These are phyloP conservation scores for Orychophragmus violaceus DNA, from an alignment of 345 rosid genomes.

Conservation along the genomic window DNA sequence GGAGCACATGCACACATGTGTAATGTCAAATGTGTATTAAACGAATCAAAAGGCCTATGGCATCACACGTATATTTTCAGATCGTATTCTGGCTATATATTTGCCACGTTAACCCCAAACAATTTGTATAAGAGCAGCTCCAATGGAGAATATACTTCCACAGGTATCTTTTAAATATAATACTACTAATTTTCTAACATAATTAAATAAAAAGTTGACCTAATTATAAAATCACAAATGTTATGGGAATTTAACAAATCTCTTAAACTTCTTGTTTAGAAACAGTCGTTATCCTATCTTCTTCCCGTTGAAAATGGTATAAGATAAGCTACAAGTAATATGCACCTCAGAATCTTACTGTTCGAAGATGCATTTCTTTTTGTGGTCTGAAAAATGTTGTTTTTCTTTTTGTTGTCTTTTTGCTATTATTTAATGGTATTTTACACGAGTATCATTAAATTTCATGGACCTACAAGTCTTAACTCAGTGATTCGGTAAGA, in stretches of 20 bases:
- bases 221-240: too few species aligned
- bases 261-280: too few species aligned
- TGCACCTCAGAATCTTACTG: slow-evolving; percentile 7
- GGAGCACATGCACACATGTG: not conserved
- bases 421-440: not conserved
- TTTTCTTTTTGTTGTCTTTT: not conserved
- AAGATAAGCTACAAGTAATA: not conserved
- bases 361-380: not conserved
- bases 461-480: too few species aligned
- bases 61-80: not conserved
- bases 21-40: not conserved
- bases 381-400: not conserved
- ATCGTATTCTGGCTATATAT: not conserved
- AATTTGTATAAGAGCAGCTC: not conserved
- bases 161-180: too few species aligned
- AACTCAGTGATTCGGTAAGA: too few species aligned
- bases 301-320: too few species aligned
- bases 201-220: too few species aligned
- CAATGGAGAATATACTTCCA: too few species aligned
- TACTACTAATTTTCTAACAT: too few species aligned
- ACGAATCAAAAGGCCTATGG: not conserved
- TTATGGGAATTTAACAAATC: too few species aligned
- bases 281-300: too few species aligned
- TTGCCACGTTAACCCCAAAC: not conserved
- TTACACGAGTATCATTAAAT: too few species aligned